These are phyloP conservation scores for Calonectria pteridis DNA, from an alignment of 2,329 filamentous ascomycete species.

Conservation along the genomic window DNA sequence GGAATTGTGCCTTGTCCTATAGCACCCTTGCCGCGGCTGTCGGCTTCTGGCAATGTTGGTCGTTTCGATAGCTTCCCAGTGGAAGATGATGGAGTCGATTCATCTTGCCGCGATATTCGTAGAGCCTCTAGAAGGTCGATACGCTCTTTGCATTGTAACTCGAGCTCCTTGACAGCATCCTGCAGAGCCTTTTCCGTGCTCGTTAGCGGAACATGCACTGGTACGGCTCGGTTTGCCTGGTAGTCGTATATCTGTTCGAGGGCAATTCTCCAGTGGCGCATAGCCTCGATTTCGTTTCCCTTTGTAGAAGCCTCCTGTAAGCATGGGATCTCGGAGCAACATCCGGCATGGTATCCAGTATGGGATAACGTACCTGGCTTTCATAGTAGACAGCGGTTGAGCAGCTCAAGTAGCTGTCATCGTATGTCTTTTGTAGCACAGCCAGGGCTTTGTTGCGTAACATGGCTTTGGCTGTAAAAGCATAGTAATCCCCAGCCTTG, in stretches of 20 bases:
- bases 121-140: slow-evolving; percentile 90
- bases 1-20: slow-evolving; percentile 87
- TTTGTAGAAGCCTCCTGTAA: slow-evolving; percentile 61
- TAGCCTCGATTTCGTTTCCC: slow-evolving; percentile 92
- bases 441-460: slow-evolving; percentile 69
- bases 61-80: slow-evolving; percentile 40
- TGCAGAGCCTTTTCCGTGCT: slow-evolving; percentile 88
- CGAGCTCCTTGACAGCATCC: slow-evolving; percentile 84
- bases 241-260: slow-evolving; percentile 91
- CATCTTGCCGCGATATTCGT: slow-evolving; percentile 69
- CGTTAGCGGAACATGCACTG: slow-evolving; percentile 76
- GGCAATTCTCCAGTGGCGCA: slow-evolving; percentile 89
- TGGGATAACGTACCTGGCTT: slow-evolving; percentile 73
- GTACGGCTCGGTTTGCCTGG: slow-evolving; percentile 79
- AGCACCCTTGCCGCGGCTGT: slow-evolving; percentile 64
- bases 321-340: slow-evolving; percentile 4
- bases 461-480: slow-evolving; percentile 56
- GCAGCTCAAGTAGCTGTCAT: slow-evolving; percentile 94
- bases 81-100: slow-evolving; percentile 31
- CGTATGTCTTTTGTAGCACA: slow-evolving; percentile 95
- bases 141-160: slow-evolving; percentile 92
- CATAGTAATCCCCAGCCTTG: slow-evolving; percentile 46
- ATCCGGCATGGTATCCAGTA: background rate
- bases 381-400: slow-evolving; percentile 98
- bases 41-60: slow-evolving; percentile 35